Conservation (phyloP, 1,284 basidiomycete species). For the Leccinum griseonigrum region DNA sequence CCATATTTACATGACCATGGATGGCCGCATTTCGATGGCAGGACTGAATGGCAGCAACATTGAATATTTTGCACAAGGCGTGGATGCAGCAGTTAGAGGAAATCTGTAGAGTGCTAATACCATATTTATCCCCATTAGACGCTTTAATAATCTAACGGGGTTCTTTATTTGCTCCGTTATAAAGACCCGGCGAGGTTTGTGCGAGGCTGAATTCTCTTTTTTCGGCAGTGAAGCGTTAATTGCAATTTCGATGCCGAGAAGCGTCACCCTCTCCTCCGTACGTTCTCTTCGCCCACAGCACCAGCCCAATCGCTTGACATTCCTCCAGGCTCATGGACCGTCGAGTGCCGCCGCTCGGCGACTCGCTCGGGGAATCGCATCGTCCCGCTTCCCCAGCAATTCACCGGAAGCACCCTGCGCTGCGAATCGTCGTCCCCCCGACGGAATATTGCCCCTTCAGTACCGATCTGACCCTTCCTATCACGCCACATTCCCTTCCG, state of each 20-base stretch:
- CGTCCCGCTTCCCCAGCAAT: conserved; percentile 4
- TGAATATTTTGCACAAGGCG: conserved; percentile 86
- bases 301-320: background rate
- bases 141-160: conserved; percentile 21
- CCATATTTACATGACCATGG: conserved; percentile 90
- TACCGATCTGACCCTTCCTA: conserved; percentile 32
- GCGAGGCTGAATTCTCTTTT: conserved; percentile 1
- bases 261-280: conserved; percentile 11
- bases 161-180: conserved; percentile 16
- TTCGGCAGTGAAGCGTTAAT: conserved; percentile 6
- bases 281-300: conserved; percentile 1
- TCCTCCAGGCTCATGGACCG: conserved; percentile 15
- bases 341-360: conserved; percentile 3
- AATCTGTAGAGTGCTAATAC: conserved; percentile 51
- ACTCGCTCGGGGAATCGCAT: conserved; percentile 18
- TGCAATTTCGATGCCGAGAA: conserved; percentile 25
- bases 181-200: conserved; percentile 14
- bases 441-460: conserved; percentile 35
- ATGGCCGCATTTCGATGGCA: conserved; percentile 95
- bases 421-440: conserved; percentile 35
- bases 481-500: conserved; percentile 29
- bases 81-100: conserved; percentile 82
- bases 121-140: conserved; percentile 13
- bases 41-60: conserved; percentile 90
- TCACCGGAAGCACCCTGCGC: conserved; percentile 18